Evolutionary conservation across 495 filamentous ascomycete species (phyloP), one percentile per base, ranked within the genome.

Genomic region (Penicillium alfredii): DNA sequence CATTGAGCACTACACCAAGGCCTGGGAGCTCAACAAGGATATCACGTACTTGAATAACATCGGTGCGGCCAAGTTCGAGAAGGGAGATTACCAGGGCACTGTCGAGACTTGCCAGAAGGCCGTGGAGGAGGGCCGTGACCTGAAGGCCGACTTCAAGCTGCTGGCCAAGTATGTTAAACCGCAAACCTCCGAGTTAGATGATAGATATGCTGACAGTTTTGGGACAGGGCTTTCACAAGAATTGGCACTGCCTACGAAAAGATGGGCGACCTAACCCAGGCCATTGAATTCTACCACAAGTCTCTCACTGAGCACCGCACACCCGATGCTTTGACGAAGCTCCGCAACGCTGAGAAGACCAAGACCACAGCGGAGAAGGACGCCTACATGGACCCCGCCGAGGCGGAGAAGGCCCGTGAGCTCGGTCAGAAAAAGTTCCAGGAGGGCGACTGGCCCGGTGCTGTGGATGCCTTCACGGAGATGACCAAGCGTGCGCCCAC

Each of bases 11-110:
- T 99, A 99, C 68, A 74, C 67, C 52, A 94, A 93, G 58, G 92
- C 92, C 2, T 99, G 93, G 93, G 84, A 89, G 31, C 45, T 90
- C 30, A 69, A 89, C 77, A 88, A 95, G 71, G 92, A 99, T 46
- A 89, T 97, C 53, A 92, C 88, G 9, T 99, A 97, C 61, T 71
- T 97, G 44, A 97, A 94, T 69, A 99, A 99, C 64, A 73, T 88
- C 15, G 86, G 88, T 42, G 93, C 92, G 3, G 92, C 92, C 27
- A 78, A 93, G 45, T 97, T 87, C 56, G 92, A 99, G 61, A 94
- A 95, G 71, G 88, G 87, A 33, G 90, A 97, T 47, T 87, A 84
- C 57, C 72, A 94, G 53, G 82, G 80, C 18, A 77, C 83, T 49
- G 88, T 99, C 44, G 83, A 88, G 41, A 70, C 78, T 19, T 97